These are phyloP conservation scores for Geotrichum bryndzae DNA, from an alignment of 1,139 yeast genomes.

Conservation along the genomic window DNA sequence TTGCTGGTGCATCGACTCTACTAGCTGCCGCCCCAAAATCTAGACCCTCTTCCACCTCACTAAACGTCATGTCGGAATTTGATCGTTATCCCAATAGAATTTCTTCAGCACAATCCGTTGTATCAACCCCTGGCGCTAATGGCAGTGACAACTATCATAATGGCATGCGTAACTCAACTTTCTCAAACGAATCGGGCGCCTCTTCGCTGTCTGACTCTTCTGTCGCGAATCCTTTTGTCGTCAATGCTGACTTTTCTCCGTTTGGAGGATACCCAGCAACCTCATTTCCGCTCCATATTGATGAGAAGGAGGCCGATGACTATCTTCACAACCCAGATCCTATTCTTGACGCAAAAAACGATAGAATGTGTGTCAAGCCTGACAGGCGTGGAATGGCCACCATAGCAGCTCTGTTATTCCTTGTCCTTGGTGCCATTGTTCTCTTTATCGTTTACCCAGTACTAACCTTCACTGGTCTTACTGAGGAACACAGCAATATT, in stretches of 20 bases:
- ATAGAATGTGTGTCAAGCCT: slow-evolving; percentile 51
- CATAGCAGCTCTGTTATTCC: no score
- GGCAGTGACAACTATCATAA: slow-evolving; percentile 7
- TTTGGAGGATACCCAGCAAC: slow-evolving; percentile 94
- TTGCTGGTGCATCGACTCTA: slow-evolving; percentile 11
- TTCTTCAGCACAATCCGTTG: slow-evolving; percentile 30
- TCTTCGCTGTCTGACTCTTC: slow-evolving; percentile 23
- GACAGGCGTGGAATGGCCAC: slow-evolving; percentile 32
- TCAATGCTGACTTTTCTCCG: slow-evolving; percentile 52
- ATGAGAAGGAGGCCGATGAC: slow-evolving; percentile 89
- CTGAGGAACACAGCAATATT: slow-evolving; percentile 23
- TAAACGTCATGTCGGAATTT: slow-evolving; percentile 27
- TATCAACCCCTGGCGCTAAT: slow-evolving; percentile 24
- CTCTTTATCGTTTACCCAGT: slow-evolving; percentile 70
- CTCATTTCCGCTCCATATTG: slow-evolving; percentile 76
- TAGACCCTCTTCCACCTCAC: slow-evolving; percentile 14
- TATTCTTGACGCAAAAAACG: slow-evolving; percentile 73
- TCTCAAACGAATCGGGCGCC: slow-evolving; percentile 28
- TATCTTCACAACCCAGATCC: slow-evolving; percentile 92
- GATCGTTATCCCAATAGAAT: slow-evolving; percentile 37
- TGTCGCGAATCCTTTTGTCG: slow-evolving; percentile 30
- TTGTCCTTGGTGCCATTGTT: slow-evolving; percentile 50
- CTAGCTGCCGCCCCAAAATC: slow-evolving; percentile 6
- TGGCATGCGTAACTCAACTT: slow-evolving; percentile 23
- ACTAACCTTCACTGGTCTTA: slow-evolving; percentile 64